phyloP scores from a whole-genome alignment of 805 yeast species.

The Suhomyces vadensis region DNA sequence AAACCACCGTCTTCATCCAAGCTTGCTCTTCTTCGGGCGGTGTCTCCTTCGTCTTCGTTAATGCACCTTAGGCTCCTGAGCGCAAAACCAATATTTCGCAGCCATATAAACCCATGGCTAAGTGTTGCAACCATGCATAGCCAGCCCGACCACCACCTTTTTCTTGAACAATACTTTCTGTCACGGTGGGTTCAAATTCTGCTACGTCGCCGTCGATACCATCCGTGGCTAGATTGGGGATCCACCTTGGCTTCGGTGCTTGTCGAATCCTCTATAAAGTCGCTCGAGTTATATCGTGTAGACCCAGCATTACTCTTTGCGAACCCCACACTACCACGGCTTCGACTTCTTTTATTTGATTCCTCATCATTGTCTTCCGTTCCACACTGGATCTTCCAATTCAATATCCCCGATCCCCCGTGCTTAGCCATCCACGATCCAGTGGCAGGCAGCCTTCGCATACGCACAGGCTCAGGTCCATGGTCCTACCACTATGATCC shows the following conservation, averaged over 20 bases:
- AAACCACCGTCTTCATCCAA: background rate
- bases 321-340: background rate
- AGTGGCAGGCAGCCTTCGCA: background rate
- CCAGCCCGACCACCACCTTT: background rate
- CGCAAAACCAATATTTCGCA: background rate
- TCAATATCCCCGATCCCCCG: background rate
- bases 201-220: background rate
- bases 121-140: background rate
- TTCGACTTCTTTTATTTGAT: background rate
- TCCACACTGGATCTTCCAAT: background rate
- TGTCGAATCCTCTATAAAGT: background rate
- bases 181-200: background rate
- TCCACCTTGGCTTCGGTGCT: background rate
- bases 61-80: background rate
- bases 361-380: background rate
- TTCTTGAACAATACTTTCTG: background rate
- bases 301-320: background rate
- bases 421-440: background rate
- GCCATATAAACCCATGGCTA: slow-evolving; percentile 2
- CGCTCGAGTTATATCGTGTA: background rate
- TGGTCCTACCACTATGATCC: slow-evolving; percentile 2
- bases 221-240: background rate
- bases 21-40: background rate
- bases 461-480: background rate
- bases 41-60: background rate